Percentiles rank a stretch among this genome's conserved stretches.
phyloP scores from a whole-genome alignment of 805 yeast genomes.

The Barnettozyma sp. region DNA sequence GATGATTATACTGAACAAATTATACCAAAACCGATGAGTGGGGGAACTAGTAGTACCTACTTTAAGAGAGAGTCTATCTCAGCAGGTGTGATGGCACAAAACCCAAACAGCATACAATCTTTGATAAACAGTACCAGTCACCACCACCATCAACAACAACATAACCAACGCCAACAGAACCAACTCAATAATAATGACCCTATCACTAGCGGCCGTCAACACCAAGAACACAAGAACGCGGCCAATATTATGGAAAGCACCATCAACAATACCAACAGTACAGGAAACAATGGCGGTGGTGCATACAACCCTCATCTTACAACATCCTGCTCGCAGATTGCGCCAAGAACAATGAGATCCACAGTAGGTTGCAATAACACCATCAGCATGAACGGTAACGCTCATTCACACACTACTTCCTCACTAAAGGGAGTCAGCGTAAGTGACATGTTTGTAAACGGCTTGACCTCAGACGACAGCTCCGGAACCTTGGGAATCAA shows the following conservation, averaged over 20 bases:
- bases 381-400: slow-evolving; percentile 15
- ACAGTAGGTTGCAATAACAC: slow-evolving; percentile 16
- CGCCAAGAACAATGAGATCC: slow-evolving; percentile 28
- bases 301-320: slow-evolving; percentile 18
- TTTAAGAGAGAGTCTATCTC: slow-evolving; percentile 11
- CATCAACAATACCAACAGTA: too few species aligned
- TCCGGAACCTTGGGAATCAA: neutral
- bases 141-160: too few species aligned
- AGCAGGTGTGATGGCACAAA: slow-evolving; percentile 5
- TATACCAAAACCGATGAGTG: slow-evolving; percentile 23
- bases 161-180: too few species aligned
- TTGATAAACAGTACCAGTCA: slow-evolving; percentile 6
- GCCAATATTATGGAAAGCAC: too few species aligned
- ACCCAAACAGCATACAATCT: slow-evolving; percentile 6
- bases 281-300: neutral
- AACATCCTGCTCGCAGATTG: slow-evolving; percentile 28
- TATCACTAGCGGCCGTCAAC: too few species aligned
- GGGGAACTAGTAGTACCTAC: slow-evolving; percentile 12
- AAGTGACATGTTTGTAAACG: slow-evolving; percentile 25
- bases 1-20: slow-evolving; percentile 22
- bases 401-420: slow-evolving; percentile 10
- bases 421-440: slow-evolving; percentile 19
- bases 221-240: too few species aligned
- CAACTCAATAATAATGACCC: too few species aligned
- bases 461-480: slow-evolving; percentile 20